Base-by-base conservation (phyloP, 1,284 basidiomycete genomes). In the Ganoderma lucidum region DNA sequence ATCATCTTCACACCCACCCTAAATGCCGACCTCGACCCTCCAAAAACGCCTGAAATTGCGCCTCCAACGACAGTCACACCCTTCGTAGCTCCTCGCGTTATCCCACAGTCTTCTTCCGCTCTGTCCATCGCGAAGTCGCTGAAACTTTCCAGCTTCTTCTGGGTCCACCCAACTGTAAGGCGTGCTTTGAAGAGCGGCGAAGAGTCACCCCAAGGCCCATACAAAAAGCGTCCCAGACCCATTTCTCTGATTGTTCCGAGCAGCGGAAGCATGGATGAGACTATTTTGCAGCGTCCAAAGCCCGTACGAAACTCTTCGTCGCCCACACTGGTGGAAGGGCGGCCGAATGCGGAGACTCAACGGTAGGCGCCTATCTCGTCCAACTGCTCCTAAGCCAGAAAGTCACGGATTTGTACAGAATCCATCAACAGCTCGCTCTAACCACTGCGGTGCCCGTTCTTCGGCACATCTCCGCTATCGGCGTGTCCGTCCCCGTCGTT, bases 1-100 rank as follows among this genome's bases (percentile, higher is more conserved):
- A 63, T 82, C n/a, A 70, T 77, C 62, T 62, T 66, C 23, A 55
- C 69, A n/a, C 78, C 59, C 14, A 5, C 12, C 56, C 19, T 35
- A 37, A 1, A 73, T 1, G 39, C 44, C 12, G 66, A 68, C 9
- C 48, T 59, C n/a, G 41, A 37, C 35, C 55, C 32, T 30, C 32
- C 19, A 10, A 62, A 78, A 72, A 14, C 19, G 23, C 6, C 42
- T 17, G 6, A 42, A 9, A 6, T 60, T 23, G 48, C 58, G 12
- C 62, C 62, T 0, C 62, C 55, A 1, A 58, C 65, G 3, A 48
- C 63, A 6, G 65, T 75, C 64, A 63, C 72, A 28, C 70, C 55
- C 15, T 17, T n/a, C 8, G 56, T 58, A 15, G 41, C 68, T 3
- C 48, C 64, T 45, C 58, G 4, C 12, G 58, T 64, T 3, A 45